Base-by-base conservation (phyloP, 768 basidiomycete species). In the Ramaria sp. region DNA sequence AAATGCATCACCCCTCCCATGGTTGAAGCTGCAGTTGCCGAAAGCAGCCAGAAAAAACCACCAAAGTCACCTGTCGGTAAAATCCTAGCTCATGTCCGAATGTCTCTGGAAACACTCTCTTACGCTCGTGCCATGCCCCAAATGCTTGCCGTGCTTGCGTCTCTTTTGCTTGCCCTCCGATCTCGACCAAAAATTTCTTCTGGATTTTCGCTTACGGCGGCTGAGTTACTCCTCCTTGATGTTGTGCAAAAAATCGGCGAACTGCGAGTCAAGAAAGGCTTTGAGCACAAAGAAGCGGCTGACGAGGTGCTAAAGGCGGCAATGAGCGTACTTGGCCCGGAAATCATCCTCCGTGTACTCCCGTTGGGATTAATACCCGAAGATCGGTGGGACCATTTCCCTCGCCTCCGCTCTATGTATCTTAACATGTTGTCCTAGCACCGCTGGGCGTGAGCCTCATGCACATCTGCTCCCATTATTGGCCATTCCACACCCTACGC, bases 381-480 rank as follows among this genome's bases (percentile, higher is more conserved):
- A 51, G 83, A 88, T 57, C 75, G 86, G 89, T 93, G 72, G 59
- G 82, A 72, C 38, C 41, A 39, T 22, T 20, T 34, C 12, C 33
- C 34, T 22, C 13, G 47, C 46, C 38, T 22, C 33, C 27, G n/a
- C 15, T n/a, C 3, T 51, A 3, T 42, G 48, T 5, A 49, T 33
- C 43, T 41, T 45, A 33, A 31, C 54, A 58, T 39, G 63, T 37
- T 33, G 7, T 19, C n/a, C 12, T 61, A 91, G 88, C 15, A 73
- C 80, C 71, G 74, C 81, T n/a, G 83, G 84, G 48, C 76, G 74
- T 37, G 89, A 91, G 62, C 92, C 94, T 12, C 84, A 90, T 51
- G 96, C 94, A 12, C 96, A 87, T 74, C 77, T 99, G 42, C 78
- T 99, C 6, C 93, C 96, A 2, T 76, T 97, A 54, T 80, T 99